Evolutionary conservation across 78 protist genomes (phyloP).

Genomic region (Anaeramoeba ignava): DNA sequence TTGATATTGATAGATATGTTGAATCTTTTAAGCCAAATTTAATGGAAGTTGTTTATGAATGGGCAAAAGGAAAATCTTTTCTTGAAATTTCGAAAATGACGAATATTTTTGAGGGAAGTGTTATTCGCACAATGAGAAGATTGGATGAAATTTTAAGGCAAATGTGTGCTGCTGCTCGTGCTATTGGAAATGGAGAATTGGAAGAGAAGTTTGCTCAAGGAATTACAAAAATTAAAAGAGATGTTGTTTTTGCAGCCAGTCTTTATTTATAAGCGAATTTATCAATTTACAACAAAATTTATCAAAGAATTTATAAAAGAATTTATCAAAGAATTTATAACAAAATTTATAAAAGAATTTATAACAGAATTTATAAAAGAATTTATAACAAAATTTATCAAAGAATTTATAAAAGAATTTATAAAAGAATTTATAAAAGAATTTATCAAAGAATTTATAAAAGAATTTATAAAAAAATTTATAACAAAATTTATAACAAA

Average conservation of each 20-base stretch:
- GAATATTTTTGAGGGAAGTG: slow-evolving; percentile 76
- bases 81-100: slow-evolving; percentile 65
- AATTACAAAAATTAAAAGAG: slow-evolving; percentile 51
- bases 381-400: too few species aligned
- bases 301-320: too few species aligned
- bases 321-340: too few species aligned
- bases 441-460: too few species aligned
- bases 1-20: slow-evolving; percentile 52
- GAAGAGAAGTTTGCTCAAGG: slow-evolving; percentile 19
- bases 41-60: slow-evolving; percentile 46
- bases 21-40: slow-evolving; percentile 47
- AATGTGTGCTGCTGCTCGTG: slow-evolving; percentile 62
- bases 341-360: too few species aligned
- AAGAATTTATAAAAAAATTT: too few species aligned
- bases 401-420: too few species aligned
- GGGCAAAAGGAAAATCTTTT: slow-evolving; percentile 70
- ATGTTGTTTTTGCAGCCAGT: slow-evolving; percentile 86
- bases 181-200: slow-evolving; percentile 13
- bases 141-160: slow-evolving; percentile 83
- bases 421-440: too few species aligned
- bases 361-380: too few species aligned
- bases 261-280: slow-evolving; percentile 39
- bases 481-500: too few species aligned
- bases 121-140: slow-evolving; percentile 58
- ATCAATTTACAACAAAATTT: too few species aligned